Conservation (phyloP, 331 rosid species). For the Malus hybrid region DNA sequence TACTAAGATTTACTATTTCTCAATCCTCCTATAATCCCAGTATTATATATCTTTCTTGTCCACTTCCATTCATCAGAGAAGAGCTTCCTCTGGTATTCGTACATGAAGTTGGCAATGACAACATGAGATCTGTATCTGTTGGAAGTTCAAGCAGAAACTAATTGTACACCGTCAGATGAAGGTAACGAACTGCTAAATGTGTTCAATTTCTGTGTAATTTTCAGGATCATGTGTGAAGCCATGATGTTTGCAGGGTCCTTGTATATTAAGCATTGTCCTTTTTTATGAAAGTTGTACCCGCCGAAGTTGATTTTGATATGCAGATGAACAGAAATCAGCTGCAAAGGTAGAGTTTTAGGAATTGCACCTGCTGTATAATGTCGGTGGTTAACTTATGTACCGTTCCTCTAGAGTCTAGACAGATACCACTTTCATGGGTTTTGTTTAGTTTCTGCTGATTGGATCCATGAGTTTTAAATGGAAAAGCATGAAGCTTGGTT, state of each 20-base stretch:
- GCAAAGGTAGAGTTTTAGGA: background rate
- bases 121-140: slow-evolving; percentile 25
- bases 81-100: slow-evolving; percentile 60
- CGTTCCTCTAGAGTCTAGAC: background rate
- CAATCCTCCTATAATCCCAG: background rate
- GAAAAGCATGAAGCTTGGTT: background rate
- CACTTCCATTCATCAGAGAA: slow-evolving; percentile 37
- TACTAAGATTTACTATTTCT: background rate
- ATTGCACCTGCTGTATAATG: background rate
- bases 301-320: background rate
- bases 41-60: background rate
- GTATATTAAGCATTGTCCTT: background rate
- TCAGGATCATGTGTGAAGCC: too few species aligned
- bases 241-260: too few species aligned
- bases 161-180: slow-evolving; percentile 3
- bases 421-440: background rate
- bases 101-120: slow-evolving; percentile 32
- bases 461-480: background rate
- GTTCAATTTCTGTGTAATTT: too few species aligned
- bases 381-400: background rate
- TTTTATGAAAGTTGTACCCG: background rate
- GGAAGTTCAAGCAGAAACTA: slow-evolving; percentile 39
- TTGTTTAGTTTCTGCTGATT: background rate
- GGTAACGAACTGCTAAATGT: slow-evolving; percentile 14
- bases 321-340: background rate